Evolutionary conservation across 306 rosid genomes (phyloP).

Genomic region (Mimosa bimucronata): DNA sequence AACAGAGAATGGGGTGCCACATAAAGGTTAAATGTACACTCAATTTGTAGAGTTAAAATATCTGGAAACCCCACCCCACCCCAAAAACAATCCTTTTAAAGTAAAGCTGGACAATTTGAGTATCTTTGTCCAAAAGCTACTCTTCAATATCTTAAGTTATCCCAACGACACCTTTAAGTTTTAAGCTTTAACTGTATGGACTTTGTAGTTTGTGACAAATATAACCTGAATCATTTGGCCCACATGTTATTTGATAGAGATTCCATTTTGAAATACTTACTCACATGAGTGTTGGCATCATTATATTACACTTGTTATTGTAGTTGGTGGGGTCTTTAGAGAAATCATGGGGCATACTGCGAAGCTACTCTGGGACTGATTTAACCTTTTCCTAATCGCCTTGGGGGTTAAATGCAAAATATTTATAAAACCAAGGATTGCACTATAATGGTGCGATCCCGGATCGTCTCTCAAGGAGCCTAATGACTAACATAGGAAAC

Average conservation of each 20-base stretch:
- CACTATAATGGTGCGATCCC: no score
- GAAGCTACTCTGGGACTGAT: slow-evolving; percentile 49
- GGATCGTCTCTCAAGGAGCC: no score
- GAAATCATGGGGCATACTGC: slow-evolving; percentile 78
- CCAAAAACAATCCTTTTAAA: neutral
- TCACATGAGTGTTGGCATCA: slow-evolving; percentile 36
- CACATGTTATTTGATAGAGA: slow-evolving; percentile 14
- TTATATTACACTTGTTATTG: slow-evolving; percentile 47
- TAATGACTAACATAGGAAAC: no score
- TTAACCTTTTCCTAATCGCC: no score
- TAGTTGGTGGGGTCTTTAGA: slow-evolving; percentile 96
- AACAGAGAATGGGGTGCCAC: neutral
- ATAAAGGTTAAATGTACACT: neutral
- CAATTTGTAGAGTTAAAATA: slow-evolving; percentile 20
- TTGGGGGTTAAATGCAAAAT: no score
- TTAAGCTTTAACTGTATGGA: neutral
- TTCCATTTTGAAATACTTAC: slow-evolving; percentile 26
- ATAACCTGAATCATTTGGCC: slow-evolving; percentile 4
- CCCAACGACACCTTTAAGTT: slow-evolving; percentile 9
- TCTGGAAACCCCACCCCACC: neutral
- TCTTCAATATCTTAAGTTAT: neutral
- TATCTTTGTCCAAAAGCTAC: neutral
- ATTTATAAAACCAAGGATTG: no score
- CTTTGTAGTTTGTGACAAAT: slow-evolving; percentile 20
- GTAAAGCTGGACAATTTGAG: slow-evolving; percentile 1